phyloP scores from a whole-genome alignment of 2,329 filamentous ascomycete species.

The Aphanocladium album region DNA sequence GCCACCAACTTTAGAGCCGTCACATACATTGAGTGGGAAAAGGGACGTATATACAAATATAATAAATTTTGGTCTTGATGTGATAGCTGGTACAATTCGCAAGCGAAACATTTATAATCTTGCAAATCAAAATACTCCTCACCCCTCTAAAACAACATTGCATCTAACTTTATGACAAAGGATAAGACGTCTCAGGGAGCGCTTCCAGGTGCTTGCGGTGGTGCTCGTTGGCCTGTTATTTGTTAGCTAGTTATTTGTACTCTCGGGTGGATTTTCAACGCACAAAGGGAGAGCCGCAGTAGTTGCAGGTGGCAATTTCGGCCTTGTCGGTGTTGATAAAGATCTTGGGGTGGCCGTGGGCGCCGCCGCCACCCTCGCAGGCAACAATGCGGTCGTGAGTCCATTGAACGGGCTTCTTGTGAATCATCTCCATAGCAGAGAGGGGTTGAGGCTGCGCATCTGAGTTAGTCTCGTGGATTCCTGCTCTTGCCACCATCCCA shows the following conservation, averaged over 20 bases:
- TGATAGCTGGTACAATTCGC: conserved; percentile 3
- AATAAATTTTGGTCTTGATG: conserved; percentile 3
- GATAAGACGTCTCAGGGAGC: conserved; percentile 74
- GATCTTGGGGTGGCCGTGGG: conserved; percentile 83
- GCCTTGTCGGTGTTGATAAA: conserved; percentile 99
- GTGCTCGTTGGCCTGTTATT: conserved; percentile 75
- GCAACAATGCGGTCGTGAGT: conserved; percentile 74
- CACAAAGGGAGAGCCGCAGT: conserved; percentile 93
- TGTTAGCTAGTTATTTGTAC: conserved; percentile 11
- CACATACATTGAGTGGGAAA: neutral
- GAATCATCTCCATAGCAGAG: conserved; percentile 91
- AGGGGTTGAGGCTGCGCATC: conserved; percentile 70
- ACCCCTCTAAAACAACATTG: neutral
- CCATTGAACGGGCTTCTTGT: conserved; percentile 93
- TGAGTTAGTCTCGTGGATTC: conserved; percentile 13
- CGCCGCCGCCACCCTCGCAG: conserved; percentile 81
- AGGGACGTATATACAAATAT: conserved; percentile 9
- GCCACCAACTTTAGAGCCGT: neutral
- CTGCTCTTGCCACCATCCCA: neutral
- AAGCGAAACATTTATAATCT: neutral
- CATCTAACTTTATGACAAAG: conserved; percentile 52
- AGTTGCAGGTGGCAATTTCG: conserved; percentile 82
- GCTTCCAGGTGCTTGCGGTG: conserved; percentile 81
- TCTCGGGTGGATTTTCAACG: conserved; percentile 28
- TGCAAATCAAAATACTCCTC: neutral